Evolutionary conservation across 352 stramenopile species (phyloP).

Genomic region (Pythium folliculosum): DNA sequence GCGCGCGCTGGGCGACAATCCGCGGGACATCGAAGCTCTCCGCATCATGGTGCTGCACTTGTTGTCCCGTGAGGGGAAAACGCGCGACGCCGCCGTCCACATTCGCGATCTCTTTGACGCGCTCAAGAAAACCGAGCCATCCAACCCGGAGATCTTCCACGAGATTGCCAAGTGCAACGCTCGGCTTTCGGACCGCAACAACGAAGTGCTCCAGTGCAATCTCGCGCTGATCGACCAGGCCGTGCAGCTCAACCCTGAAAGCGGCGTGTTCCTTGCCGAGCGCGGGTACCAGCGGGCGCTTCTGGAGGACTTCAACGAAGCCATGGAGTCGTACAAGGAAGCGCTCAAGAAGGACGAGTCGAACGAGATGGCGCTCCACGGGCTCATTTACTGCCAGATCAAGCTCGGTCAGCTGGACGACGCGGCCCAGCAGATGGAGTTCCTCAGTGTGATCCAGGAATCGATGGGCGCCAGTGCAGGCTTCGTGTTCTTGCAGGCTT

Average conservation of each 20-base stretch:
- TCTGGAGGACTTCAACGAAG: conserved; percentile 73
- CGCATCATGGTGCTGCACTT: conserved; percentile 64
- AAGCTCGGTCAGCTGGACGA: conserved; percentile 87
- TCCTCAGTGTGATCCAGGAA: conserved; percentile 90
- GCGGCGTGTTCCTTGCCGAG: conserved; percentile 68
- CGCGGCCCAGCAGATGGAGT: conserved; percentile 91
- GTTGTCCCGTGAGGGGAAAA: conserved; percentile 64
- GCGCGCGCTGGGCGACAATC: conserved; percentile 63
- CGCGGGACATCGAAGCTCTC: conserved; percentile 71
- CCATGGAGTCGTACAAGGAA: conserved; percentile 87
- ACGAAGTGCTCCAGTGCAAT: conserved; percentile 73
- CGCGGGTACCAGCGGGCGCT: conserved; percentile 76
- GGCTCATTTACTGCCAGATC: conserved; percentile 93
- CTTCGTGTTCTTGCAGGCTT: conserved; percentile 85
- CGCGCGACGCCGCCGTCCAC: conserved; percentile 52
- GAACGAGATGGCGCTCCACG: conserved; percentile 87
- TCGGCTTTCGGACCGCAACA: conserved; percentile 62
- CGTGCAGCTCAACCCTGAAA: conserved; percentile 60
- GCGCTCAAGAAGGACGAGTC: conserved; percentile 85
- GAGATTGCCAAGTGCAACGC: conserved; percentile 64
- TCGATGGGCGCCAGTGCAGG: conserved; percentile 75
- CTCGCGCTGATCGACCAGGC: conserved; percentile 70
- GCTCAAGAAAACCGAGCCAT: conserved; percentile 70
- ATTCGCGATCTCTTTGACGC: conserved; percentile 68
- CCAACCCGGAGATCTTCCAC: conserved; percentile 68